Evolutionary conservation across 352 stramenopile genomes (phyloP), one percentile per base, ranked within the genome.

Genomic region (Pythium phragmitis): DNA sequence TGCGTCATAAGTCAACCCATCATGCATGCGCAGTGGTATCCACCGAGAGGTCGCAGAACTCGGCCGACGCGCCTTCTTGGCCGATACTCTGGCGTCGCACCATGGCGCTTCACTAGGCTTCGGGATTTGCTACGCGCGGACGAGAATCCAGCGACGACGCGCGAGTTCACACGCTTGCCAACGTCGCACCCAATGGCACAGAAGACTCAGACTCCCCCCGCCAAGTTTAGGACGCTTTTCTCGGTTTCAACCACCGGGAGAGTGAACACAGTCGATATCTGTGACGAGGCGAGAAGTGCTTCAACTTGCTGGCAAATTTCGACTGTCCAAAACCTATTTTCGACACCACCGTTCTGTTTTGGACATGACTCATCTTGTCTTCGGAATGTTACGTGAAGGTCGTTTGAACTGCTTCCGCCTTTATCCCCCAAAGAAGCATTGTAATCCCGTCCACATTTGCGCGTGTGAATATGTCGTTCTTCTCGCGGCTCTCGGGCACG

Each of bases 1-100:
- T 30, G 26, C 26, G 4, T 30, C 4, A 30, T 30, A 30, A 30
- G 3, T 30, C 26, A 30, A 30, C 26, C 4, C 26, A 48, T 48
- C 12, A 8, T 3, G 8, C n/a, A 17, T 23, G n/a, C 7, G 7
- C n/a, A 8, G n/a, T 9, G 34, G 45, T 30, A 55, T 69, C 14
- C 62, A 92, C 79, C 45, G 80, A 92, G 3, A 92, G 65, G 49
- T 92, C 79, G 45, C 80, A 90, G 57, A 73, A 79, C 55, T 85
- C 71, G 17, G 80, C 87, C 48, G 84, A 75, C 2, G 77, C 68
- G 37, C 79, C 80, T 55, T 92, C 77, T 36, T 86, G 73, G 0
- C 76, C 79, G 59, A 88, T 48, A 57, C 72, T 83, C 13, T 72
- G 66, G 60, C 69, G 67, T 16, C 71, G 73, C 60, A 75, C 61